Conservation (phyloP, 768 basidiomycete genomes). For the Psilocybe tampanensis region DNA sequence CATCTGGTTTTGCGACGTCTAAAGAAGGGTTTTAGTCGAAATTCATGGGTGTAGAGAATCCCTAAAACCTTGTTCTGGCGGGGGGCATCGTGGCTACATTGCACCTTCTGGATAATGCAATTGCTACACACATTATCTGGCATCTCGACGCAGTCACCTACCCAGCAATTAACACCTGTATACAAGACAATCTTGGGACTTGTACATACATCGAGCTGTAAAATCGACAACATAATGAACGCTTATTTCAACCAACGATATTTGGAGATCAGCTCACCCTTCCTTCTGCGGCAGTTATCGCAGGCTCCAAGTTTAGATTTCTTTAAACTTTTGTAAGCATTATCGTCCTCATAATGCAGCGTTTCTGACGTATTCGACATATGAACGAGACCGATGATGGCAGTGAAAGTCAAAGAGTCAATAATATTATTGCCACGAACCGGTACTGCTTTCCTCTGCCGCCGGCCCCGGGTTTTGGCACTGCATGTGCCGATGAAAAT, state of each 20-base stretch:
- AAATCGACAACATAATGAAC: not conserved
- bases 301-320: not conserved
- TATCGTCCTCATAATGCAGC: not conserved
- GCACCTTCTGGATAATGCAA: slow-evolving; percentile 46
- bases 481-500: too few species aligned
- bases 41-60: not conserved
- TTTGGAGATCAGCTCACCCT: not conserved
- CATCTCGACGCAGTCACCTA: slow-evolving; percentile 65
- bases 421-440: too few species aligned
- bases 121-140: slow-evolving; percentile 56
- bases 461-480: too few species aligned
- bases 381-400: not conserved
- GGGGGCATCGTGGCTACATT: slow-evolving; percentile 57
- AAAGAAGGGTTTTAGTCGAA: not conserved
- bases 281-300: not conserved
- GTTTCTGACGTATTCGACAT: not conserved
- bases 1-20: not conserved
- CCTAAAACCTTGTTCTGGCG: slow-evolving; percentile 43
- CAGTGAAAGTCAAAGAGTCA: too few species aligned
- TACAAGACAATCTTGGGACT: not conserved
- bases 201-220: not conserved
- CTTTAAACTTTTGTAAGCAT: not conserved
- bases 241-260: not conserved
- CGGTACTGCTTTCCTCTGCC: too few species aligned
- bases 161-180: too few species aligned